These are phyloP conservation scores for Chlorella sorokiniana DNA, from an alignment of 139 green algal genomes.

Conservation along the genomic window DNA sequence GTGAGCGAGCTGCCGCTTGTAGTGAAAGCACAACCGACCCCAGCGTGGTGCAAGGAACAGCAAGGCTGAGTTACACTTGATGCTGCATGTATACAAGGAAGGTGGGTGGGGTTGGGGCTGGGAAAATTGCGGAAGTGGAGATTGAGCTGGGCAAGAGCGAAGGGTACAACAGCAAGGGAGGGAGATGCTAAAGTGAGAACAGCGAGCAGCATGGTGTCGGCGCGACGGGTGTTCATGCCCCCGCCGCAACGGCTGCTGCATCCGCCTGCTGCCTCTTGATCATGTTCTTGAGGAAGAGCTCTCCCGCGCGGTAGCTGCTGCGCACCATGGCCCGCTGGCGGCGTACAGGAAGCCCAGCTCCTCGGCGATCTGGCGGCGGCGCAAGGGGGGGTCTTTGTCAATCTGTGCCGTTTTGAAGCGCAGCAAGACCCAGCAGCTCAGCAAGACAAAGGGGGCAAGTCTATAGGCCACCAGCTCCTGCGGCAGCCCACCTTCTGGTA, in stretches of 20 bases:
- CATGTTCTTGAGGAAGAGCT: conserved; percentile 29
- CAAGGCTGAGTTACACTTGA: no score
- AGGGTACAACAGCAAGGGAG: not conserved
- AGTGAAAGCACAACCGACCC: no score
- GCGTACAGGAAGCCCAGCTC: conserved; percentile 94
- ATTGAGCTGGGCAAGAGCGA: not conserved
- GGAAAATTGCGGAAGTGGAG: no score
- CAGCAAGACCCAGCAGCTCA: no score
- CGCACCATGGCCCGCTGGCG: conserved; percentile 94
- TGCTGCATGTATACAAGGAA: not conserved
- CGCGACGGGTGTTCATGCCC: not conserved
- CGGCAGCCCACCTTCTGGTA: conserved; percentile 64
- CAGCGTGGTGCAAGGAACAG: no score
- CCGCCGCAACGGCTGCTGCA: not conserved
- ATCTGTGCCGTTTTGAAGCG: not conserved
- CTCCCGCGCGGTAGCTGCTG: conserved; percentile 91
- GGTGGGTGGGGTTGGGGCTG: not conserved
- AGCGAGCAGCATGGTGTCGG: no score
- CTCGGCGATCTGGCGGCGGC: conserved; percentile 61
- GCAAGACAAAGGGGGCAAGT: no score
- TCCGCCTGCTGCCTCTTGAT: not conserved
- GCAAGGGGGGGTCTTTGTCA: not conserved
- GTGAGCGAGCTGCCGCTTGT: not conserved
- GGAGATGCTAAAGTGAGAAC: no score
- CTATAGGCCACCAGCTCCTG: not conserved